Evolutionary conservation across 139 green algal species (phyloP), one percentile per base, ranked within the genome.

Genomic region (Pseudopediastrum boryanum): DNA sequence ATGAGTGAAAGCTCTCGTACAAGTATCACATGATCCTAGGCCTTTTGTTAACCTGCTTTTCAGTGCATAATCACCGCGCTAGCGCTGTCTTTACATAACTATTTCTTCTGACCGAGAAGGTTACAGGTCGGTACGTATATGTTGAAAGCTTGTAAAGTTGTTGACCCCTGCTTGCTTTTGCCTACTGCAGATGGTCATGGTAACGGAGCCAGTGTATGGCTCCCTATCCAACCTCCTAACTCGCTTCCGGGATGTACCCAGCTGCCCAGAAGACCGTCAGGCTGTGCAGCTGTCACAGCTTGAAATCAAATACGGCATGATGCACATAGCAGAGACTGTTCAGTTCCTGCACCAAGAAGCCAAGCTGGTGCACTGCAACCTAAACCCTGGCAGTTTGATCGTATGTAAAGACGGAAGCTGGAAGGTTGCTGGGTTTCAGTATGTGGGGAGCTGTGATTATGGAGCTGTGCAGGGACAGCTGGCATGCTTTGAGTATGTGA

Each of bases 271-370:
- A 12, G 73, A 71, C 62, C 44, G 75, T 31, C 10, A 69, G 29
- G 50, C 61, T 19, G 43, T 82, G 43, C 38, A 31, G 9, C 71
- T 93, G 48, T 90, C 80, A 33, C 67, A 85, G 27, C 83, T 98
- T 74, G 94, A 98, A 82, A 74, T 91, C 48, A 97, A 98, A 82
- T 82, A 92, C 61, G 94, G 94, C 23, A 72, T 98, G 62, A 72
- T 94, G 54, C 73, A 89, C 65, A 35, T 96, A 38, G 74, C 79
- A 5, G 94, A 97, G 25, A 87, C 78, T 12, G 86, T 98, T 21
- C 76, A 85, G 16, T 98, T 97, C 67, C 75, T 98, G 51, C 91
- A 97, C 80, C 65, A 64, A 0, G 90, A 94, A 12, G 94, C 93
- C 2, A 77, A 75, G 25, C 69, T 94, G 73, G 92, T 90, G 64